These are phyloP conservation scores for Metschnikowia colocasiae DNA, from an alignment of 805 yeast genomes.

Conservation along the genomic window DNA sequence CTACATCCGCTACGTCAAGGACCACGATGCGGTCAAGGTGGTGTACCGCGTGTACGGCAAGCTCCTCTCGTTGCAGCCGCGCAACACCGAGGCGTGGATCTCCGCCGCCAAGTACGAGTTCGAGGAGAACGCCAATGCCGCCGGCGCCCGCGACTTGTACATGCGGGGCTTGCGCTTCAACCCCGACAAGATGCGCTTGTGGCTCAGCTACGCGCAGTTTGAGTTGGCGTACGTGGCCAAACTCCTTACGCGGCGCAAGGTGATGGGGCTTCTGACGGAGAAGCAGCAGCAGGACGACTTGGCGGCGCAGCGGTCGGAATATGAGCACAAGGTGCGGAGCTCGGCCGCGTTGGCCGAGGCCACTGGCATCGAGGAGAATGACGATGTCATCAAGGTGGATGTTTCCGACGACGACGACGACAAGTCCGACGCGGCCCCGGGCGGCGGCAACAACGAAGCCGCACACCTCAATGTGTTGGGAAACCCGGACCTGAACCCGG, in stretches of 20 bases:
- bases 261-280: slow-evolving; percentile 73
- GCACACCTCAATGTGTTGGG: slow-evolving; percentile 84
- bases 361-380: slow-evolving; percentile 21
- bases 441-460: slow-evolving; percentile 59
- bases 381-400: slow-evolving; percentile 38
- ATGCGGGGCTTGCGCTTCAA: slow-evolving; percentile 86
- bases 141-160: slow-evolving; percentile 81
- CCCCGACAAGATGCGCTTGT: slow-evolving; percentile 63
- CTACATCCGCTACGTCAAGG: slow-evolving; percentile 66
- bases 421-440: too few species aligned
- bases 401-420: slow-evolving; percentile 44
- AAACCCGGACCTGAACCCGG: slow-evolving; percentile 75
- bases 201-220: slow-evolving; percentile 84
- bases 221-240: slow-evolving; percentile 85
- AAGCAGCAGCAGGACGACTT: slow-evolving; percentile 56
- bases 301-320: slow-evolving; percentile 27
- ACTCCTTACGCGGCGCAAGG: slow-evolving; percentile 75
- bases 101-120: slow-evolving; percentile 93
- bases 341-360: slow-evolving; percentile 22
- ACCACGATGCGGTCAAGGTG: slow-evolving; percentile 63
- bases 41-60: slow-evolving; percentile 74
- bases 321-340: slow-evolving; percentile 23
- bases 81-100: slow-evolving; percentile 86
- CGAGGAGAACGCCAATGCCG: slow-evolving; percentile 81
- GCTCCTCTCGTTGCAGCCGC: slow-evolving; percentile 84